Conservation (phyloP, 225 moss, liverwort and hornwort genomes). For the Antitrichia curtipendula region DNA sequence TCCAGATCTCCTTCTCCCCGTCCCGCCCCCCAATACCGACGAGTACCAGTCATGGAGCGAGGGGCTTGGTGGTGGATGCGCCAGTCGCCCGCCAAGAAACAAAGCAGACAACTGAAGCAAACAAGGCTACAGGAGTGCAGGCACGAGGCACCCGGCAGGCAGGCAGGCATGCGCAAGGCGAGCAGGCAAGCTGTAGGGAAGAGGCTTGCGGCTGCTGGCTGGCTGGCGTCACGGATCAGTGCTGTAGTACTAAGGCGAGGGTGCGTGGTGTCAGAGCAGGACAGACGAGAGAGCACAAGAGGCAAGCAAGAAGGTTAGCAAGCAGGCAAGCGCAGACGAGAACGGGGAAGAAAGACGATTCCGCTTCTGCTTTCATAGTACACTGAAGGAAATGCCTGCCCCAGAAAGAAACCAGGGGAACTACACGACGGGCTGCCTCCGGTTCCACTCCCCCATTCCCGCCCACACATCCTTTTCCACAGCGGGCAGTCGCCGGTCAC, state of each 20-base stretch:
- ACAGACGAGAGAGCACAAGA: background rate
- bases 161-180: background rate
- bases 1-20: constrained; percentile 3
- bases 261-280: constrained; percentile 4
- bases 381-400: background rate
- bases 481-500: background rate
- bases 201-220: background rate
- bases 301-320: background rate
- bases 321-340: background rate
- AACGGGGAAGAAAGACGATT: background rate
- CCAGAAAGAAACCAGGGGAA: background rate
- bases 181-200: background rate
- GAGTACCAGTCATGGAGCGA: background rate
- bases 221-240: background rate
- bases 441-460: background rate
- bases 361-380: constrained; percentile 3
- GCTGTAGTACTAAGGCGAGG: background rate
- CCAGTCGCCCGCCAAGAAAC: background rate
- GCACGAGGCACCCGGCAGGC: background rate
- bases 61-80: background rate
- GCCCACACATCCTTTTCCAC: background rate
- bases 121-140: background rate
- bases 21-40: constrained; percentile 8
- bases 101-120: background rate
- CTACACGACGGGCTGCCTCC: background rate